Base-by-base conservation (phyloP, 345 rosid genomes). In the Salix caprea region DNA sequence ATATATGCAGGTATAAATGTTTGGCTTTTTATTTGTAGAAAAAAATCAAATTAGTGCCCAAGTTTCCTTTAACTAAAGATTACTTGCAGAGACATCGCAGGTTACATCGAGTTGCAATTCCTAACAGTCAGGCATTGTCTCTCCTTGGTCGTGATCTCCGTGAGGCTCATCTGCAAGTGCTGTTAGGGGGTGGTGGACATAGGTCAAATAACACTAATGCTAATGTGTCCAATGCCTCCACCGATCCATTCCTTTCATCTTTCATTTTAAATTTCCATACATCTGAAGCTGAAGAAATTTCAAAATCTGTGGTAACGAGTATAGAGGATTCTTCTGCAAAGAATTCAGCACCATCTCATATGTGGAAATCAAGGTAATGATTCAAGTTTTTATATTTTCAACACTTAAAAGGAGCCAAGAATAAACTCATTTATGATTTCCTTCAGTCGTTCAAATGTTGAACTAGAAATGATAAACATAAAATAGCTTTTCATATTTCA, bases 31-130 rank as follows among this genome's bases (percentile, higher is more conserved):
- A 18, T 67, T 2, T 77, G 48, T 30, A 37, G 74, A 61, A 0
- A 8, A 52, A 61, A 72, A 30, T 69, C 70, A 65, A 77, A 70
- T 68, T 73, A 11, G 64, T 15, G 7, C 10, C 11, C 5, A 30
- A 15, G 82, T 79, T 82, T 81, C 62, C 87, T 32, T 85, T 87
- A 80, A 85, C 88, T 69, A 58, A 83, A 80, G 85, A 79, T 85
- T 74, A 89, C 91, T 79, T 87, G 86, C 91, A 89, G 88, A 85
- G 90, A 82, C 87, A 80, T 44, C 86, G 87, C 75, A 87, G 90
- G 46, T 79, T 89, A 76, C 88, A 85, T 39, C 85, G 88, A 84
- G 90, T 85, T 68, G 88, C 90, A 26, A 81, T 88, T 66, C 92
- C 92, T 9, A 86, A 78, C 82, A 86, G 88, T 67, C 91, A 89